A percentile compares a stretch with the other conserved stretches of the same genome.
These are phyloP conservation scores for Hygrophila difformis DNA, from an alignment of 257 asterid species.

Conservation along the genomic window DNA sequence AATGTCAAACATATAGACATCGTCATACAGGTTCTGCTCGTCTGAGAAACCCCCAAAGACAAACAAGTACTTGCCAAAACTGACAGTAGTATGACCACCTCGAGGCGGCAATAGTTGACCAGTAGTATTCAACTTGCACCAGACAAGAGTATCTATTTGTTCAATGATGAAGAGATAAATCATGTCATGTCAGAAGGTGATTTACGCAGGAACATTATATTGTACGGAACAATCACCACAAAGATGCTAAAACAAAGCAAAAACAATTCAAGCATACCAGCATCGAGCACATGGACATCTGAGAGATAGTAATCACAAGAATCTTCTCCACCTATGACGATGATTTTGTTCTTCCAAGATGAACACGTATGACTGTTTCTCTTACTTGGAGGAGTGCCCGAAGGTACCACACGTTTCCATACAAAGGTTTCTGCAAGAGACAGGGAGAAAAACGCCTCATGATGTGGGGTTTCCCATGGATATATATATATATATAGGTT, in stretches of 20 bases:
- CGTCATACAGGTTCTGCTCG: slow-evolving; percentile 77
- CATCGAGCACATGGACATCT: slow-evolving; percentile 92
- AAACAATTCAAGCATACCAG: slow-evolving; percentile 39
- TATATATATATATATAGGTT: too few species aligned
- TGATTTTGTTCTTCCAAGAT: slow-evolving; percentile 84
- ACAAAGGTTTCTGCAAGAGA: slow-evolving; percentile 57
- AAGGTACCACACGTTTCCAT: slow-evolving; percentile 78
- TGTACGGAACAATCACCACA: background rate
- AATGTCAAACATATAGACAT: slow-evolving; percentile 75
- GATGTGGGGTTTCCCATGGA: background rate
- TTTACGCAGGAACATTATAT: too few species aligned
- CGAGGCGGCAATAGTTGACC: slow-evolving; percentile 94
- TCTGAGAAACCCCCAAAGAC: slow-evolving; percentile 97
- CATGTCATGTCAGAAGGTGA: background rate
- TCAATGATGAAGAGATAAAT: slow-evolving; percentile 22
- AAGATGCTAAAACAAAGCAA: background rate
- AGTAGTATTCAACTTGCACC: slow-evolving; percentile 84
- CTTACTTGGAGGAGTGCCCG: slow-evolving; percentile 95
- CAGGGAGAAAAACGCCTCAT: slow-evolving; percentile 11
- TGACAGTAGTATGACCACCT: slow-evolving; percentile 88
- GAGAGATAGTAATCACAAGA: slow-evolving; percentile 67
- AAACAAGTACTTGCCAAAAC: slow-evolving; percentile 66
- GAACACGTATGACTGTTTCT: slow-evolving; percentile 93
- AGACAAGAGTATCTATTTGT: slow-evolving; percentile 64
- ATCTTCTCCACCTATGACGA: slow-evolving; percentile 96